Conservation (phyloP, 129 eudicot genomes). For the Mikania micrantha region DNA sequence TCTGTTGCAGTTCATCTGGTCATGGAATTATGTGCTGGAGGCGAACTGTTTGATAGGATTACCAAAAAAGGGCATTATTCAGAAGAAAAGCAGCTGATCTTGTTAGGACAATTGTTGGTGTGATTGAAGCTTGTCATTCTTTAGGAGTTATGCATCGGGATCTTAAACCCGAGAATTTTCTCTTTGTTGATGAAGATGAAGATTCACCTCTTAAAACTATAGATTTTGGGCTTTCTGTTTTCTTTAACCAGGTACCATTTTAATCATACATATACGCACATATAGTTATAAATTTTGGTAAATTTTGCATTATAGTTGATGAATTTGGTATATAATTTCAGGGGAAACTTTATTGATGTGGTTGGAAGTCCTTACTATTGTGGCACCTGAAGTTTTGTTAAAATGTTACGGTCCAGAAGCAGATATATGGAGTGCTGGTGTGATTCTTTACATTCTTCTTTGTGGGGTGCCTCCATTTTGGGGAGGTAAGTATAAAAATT, state of each 20-base stretch:
- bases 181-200: slow-evolving; percentile 66
- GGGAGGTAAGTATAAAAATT: slow-evolving; percentile 52
- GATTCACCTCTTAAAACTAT: slow-evolving; percentile 74
- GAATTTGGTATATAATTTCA: slow-evolving; percentile 10
- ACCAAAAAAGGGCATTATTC: slow-evolving; percentile 68
- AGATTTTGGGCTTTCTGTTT: slow-evolving; percentile 78
- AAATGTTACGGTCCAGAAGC: slow-evolving; percentile 79
- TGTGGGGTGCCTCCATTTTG: slow-evolving; percentile 91
- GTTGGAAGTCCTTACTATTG: slow-evolving; percentile 96
- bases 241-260: slow-evolving; percentile 79
- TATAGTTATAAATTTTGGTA: background rate
- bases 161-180: slow-evolving; percentile 88
- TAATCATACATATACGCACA: background rate
- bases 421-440: slow-evolving; percentile 95
- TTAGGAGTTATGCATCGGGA: slow-evolving; percentile 98
- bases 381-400: slow-evolving; percentile 82
- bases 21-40: slow-evolving; percentile 84
- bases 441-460: slow-evolving; percentile 72
- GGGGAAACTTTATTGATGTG: slow-evolving; percentile 65
- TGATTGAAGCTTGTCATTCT: slow-evolving; percentile 78
- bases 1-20: slow-evolving; percentile 78
- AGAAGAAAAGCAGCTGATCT: slow-evolving; percentile 83
- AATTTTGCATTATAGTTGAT: background rate
- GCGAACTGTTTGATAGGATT: slow-evolving; percentile 86
- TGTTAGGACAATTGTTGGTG: slow-evolving; percentile 64